Evolutionary conservation across 495 filamentous ascomycete species (phyloP), one percentile per base, ranked within the genome.

Genomic region (Chaetomium cochliodes): DNA sequence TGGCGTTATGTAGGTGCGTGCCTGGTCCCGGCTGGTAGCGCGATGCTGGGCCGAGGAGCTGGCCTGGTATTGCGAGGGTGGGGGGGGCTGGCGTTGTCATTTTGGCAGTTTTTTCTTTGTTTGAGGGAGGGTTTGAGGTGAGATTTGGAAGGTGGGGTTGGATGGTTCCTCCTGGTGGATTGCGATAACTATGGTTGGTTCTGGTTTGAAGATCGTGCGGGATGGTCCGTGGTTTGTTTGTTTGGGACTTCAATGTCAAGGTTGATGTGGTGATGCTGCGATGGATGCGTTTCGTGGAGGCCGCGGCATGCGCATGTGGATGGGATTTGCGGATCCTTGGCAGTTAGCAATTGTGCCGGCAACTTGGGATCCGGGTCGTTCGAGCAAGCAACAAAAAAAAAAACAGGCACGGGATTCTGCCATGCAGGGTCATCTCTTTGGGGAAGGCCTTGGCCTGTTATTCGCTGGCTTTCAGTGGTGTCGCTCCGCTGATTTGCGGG

Each of bases 11-110:
- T 69, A 93, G 81, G 75, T 97, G 91, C 3, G 90, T 96, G 52
- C 93, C 93, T 1, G 90, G 81, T 12, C 93, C 93, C 52, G 90
- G 83, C 51, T 76, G 70, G 75, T 88, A 92, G 63, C 83, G 80
- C 37, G 85, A 76, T 22, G 82, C 73, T 15, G 89, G 76, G 22
- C 88, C 93, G 23, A 98, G 85, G 55, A 85, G 80, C 76, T 93
- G 90, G 73, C 93, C 93, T 46, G 92, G 92, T 52, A 86, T 76
- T 30, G 82, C 85, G 26, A 79, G 44, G 13, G 74, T 57, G 28
- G 60, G 16, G 28, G 60, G 12, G 5, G 33, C 33, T 44, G 68
- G 63, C 60, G 69, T 69, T 41, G 67, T 54, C 65, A 68, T 73
- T 64, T 39, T 55, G 28, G 28, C 6, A 28, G 23, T 26, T 52